A percentile compares a stretch with the other conserved stretches of the same genome.
These are phyloP conservation scores for Lenwebbia sp. DNA, from an alignment of 345 rosid species.

Conservation along the genomic window DNA sequence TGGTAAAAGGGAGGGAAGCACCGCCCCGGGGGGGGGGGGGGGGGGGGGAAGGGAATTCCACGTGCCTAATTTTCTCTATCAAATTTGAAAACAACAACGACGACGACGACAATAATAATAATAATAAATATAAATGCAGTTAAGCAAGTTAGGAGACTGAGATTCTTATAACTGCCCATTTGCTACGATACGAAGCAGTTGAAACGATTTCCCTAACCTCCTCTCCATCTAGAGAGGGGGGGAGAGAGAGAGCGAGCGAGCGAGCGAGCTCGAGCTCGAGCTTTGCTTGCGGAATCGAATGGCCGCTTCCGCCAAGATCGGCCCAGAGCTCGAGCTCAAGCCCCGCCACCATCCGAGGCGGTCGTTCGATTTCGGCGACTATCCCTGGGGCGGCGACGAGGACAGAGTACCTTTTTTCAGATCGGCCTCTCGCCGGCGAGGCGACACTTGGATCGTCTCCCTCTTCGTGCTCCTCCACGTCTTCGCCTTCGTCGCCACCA, in stretches of 20 bases:
- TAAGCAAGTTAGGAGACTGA: neutral
- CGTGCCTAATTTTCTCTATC: no score
- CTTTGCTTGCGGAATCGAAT: neutral
- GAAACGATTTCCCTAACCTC: neutral
- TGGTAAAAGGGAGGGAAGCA: neutral
- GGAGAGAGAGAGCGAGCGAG: neutral
- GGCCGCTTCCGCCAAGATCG: conserved; percentile 10
- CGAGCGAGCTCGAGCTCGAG: neutral
- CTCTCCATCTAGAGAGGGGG: neutral
- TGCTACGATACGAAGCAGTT: neutral
- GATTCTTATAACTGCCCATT: neutral
- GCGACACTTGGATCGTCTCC: conserved; percentile 76
- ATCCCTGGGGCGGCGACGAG: neutral
- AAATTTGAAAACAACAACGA: no score
- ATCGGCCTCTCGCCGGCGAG: conserved; percentile 41
- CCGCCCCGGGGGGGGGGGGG: no score
- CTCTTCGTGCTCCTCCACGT: conserved; percentile 66
- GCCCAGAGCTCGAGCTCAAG: conserved; percentile 14
- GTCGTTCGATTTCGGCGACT: conserved; percentile 8
- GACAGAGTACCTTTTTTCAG: conserved; percentile 50
- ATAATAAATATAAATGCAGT: neutral
- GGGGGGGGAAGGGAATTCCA: neutral
- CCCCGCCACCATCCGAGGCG: neutral
- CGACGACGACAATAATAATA: neutral
- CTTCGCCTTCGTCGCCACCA: conserved; percentile 48